Evolutionary conservation across 2,329 filamentous ascomycete genomes (phyloP).

Genomic region (Apiospora arundinis): DNA sequence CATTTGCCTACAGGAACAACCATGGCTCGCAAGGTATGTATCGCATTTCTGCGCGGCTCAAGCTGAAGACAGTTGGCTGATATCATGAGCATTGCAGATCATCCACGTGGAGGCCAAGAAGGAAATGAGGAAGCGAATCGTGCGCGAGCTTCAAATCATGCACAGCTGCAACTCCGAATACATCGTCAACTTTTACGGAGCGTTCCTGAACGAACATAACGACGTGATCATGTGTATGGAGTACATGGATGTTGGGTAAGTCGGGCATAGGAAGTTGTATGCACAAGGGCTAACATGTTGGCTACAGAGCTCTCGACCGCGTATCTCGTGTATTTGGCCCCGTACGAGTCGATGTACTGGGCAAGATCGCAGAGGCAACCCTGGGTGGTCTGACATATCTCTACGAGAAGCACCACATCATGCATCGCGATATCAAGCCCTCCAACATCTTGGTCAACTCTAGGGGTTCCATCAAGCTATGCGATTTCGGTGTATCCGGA

Average conservation of each 20-base stretch:
- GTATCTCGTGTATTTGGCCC: constrained; percentile 96
- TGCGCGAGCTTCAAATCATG: constrained; percentile 97
- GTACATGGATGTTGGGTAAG: constrained; percentile 98
- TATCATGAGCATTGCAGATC: constrained; percentile 64
- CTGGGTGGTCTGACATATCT: constrained; percentile 93
- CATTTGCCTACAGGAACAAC: constrained; percentile 93
- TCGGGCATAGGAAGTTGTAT: constrained; percentile 28
- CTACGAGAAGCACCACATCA: constrained; percentile 94
- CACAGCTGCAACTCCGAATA: constrained; percentile 96
- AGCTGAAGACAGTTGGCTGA: neutral
- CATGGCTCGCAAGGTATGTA: constrained; percentile 91
- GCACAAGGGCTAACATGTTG: constrained; percentile 32
- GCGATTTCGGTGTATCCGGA: constrained; percentile 98
- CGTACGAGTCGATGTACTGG: constrained; percentile 92
- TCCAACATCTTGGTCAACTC: constrained; percentile 98
- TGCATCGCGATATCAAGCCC: constrained; percentile 98
- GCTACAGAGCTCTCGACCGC: constrained; percentile 80
- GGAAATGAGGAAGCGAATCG: constrained; percentile 94
- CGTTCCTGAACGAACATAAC: constrained; percentile 94
- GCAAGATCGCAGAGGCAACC: constrained; percentile 96
- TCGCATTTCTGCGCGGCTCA: neutral
- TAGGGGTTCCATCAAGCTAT: constrained; percentile 91
- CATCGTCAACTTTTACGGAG: constrained; percentile 97
- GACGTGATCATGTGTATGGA: constrained; percentile 99
- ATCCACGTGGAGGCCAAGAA: constrained; percentile 99